Conservation (phyloP, 805 yeast genomes). For the Candida awuae region DNA sequence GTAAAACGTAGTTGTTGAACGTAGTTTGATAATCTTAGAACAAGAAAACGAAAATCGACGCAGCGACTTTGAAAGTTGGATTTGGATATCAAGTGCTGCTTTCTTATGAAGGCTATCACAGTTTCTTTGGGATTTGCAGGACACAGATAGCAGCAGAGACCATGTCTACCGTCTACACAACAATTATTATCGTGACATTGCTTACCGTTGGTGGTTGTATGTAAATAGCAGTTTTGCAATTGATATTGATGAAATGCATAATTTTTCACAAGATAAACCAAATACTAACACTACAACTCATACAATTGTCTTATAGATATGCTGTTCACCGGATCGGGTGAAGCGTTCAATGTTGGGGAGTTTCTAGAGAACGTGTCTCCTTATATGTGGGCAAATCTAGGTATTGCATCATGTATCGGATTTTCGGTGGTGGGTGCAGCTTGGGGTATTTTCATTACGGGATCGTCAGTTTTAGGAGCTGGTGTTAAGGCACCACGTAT, state of each 20-base stretch:
- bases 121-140: too few relatives aligned
- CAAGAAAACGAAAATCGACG: too few relatives aligned
- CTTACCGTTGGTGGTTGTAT: conserved; percentile 13
- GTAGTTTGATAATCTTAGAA: too few relatives aligned
- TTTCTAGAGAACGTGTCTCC: conserved; percentile 84
- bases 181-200: conserved; percentile 9
- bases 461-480: conserved; percentile 91
- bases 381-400: conserved; percentile 92
- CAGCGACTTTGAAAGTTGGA: background rate
- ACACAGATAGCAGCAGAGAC: background rate
- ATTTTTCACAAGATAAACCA: too few relatives aligned
- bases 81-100: conserved; percentile 1
- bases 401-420: conserved; percentile 87
- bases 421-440: conserved; percentile 96
- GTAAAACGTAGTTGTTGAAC: too few relatives aligned
- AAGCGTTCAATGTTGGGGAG: conserved; percentile 83
- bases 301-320: conserved; percentile 28
- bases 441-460: conserved; percentile 97
- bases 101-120: too few relatives aligned
- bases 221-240: background rate
- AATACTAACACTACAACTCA: conserved; percentile 9
- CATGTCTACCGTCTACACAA: conserved; percentile 10
- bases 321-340: conserved; percentile 90
- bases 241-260: background rate
- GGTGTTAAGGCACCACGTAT: conserved; percentile 97